Evolutionary conservation across 1,284 basidiomycete genomes (phyloP), one percentile per base, ranked within the genome.

Genomic region (Sporisorium sorghi): DNA sequence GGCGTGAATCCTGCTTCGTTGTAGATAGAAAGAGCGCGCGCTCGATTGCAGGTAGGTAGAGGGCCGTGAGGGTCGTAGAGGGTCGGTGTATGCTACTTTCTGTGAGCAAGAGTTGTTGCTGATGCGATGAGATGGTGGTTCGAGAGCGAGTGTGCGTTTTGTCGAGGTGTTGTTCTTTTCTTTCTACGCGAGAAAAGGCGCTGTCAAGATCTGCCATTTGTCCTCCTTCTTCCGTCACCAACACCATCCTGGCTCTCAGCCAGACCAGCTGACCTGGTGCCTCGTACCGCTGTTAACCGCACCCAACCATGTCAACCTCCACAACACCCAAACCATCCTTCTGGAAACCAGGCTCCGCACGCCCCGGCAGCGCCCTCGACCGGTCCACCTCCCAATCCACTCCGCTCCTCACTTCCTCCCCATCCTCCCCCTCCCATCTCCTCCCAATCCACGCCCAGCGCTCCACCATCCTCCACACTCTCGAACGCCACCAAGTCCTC

Each of bases 371-470:
- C 67, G 73, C 55, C 10, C 49, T 59, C 44, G 64, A 73, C 19
- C 70, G 64, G 10, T 24, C 51, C 11, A n/a, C n/a, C n/a, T 53
- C 58, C 23, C 50, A 65, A 33, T 28, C 48, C 17, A 14, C 30
- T 1, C 43, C 49, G 24, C 10, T 58, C 42, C 5, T 35, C n/a
- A 44, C 57, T 5, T 19, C 37, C 26, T 5, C 39, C 7, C 33
- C 54, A 26, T 30, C 53, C n/a, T 28, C 58, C 3, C 11, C 61
- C 10, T 19, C 43, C 0, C 32, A 57, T 3, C 87, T 98, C 37
- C 94, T n/a, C n/a, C n/a, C n/a, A n/a, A n/a, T 99, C 0, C 97
- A 89, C 81, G 87, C 90, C 10, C 93, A 97, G 86, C 97, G 98
- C 94, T 88, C 91, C 69, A 91, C 94, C 67, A 97, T 97, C 85